Conservation (phyloP, 1,284 basidiomycete genomes). For the Melampsora americana region DNA sequence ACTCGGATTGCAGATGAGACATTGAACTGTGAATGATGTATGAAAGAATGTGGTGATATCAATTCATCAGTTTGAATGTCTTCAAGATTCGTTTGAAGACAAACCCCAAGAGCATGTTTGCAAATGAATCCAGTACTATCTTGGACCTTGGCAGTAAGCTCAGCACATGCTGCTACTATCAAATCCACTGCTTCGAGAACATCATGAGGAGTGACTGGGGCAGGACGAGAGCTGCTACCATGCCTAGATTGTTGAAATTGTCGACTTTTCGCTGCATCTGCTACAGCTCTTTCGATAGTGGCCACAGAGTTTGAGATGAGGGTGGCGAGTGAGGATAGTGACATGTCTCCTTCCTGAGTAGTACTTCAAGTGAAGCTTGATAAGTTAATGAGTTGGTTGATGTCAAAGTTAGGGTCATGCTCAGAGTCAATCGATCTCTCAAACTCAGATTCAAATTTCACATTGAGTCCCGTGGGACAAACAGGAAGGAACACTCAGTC, state of each 20-base stretch:
- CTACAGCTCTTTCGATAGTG: constrained; percentile 39
- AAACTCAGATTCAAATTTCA: no score
- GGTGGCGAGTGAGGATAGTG: constrained; percentile 26
- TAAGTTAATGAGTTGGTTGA: no score
- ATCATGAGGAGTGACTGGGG: constrained; percentile 34
- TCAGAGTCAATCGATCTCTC: no score
- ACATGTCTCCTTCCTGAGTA: constrained; percentile 10
- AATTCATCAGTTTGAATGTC: neutral
- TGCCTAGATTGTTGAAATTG: constrained; percentile 8
- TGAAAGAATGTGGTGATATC: neutral
- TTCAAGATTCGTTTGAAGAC: neutral
- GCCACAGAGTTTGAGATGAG: constrained; percentile 30
- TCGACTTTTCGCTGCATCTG: constrained; percentile 11
- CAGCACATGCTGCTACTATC: constrained; percentile 42
- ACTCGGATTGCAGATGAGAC: constrained; percentile 43
- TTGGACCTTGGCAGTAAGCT: constrained; percentile 40
- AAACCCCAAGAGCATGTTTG: constrained; percentile 40
- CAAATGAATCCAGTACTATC: constrained; percentile 39
- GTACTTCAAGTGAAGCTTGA: no score
- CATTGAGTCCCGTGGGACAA: no score
- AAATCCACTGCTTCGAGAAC: constrained; percentile 41
- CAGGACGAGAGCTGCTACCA: constrained; percentile 2
- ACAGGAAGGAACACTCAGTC: no score
- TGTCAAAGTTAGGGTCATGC: no score
- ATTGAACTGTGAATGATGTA: constrained; percentile 18